These are phyloP conservation scores for Solanum aculeatissimum DNA, from an alignment of 305 asterid genomes.

Conservation along the genomic window DNA sequence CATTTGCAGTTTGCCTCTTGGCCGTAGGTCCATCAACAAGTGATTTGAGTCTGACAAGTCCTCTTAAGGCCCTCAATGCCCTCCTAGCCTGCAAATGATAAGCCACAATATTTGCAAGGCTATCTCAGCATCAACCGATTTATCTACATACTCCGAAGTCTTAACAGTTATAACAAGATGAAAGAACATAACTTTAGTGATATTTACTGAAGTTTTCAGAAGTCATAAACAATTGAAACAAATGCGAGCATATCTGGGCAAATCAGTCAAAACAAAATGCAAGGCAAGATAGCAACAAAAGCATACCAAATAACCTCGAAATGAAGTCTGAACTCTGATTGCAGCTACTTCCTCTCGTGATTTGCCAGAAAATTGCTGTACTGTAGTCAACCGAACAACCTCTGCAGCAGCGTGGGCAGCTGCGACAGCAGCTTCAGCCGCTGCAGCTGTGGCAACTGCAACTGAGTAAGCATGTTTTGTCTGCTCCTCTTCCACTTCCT, in stretches of 20 bases:
- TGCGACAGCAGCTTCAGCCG: constrained; percentile 60
- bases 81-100: constrained; percentile 28
- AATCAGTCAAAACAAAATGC: background rate
- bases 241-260: background rate
- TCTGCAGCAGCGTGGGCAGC: constrained; percentile 65
- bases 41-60: constrained; percentile 84
- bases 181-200: background rate
- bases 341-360: constrained; percentile 78
- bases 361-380: constrained; percentile 43
- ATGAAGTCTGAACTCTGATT: constrained; percentile 75
- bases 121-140: background rate
- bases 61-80: constrained; percentile 83
- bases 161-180: background rate
- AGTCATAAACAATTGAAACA: background rate
- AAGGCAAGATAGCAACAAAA: background rate
- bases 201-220: background rate
- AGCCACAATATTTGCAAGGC: background rate
- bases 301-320: constrained; percentile 80
- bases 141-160: background rate
- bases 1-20: constrained; percentile 76
- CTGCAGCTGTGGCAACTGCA: constrained; percentile 62
- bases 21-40: constrained; percentile 80
- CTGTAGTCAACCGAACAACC: constrained; percentile 40
- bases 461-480: constrained; percentile 52
- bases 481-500: constrained; percentile 56